A percentile compares a stretch with the other conserved stretches of the same genome.
These are phyloP conservation scores for Martiniozyma abietophila DNA, from an alignment of 805 yeast genomes.

Conservation along the genomic window DNA sequence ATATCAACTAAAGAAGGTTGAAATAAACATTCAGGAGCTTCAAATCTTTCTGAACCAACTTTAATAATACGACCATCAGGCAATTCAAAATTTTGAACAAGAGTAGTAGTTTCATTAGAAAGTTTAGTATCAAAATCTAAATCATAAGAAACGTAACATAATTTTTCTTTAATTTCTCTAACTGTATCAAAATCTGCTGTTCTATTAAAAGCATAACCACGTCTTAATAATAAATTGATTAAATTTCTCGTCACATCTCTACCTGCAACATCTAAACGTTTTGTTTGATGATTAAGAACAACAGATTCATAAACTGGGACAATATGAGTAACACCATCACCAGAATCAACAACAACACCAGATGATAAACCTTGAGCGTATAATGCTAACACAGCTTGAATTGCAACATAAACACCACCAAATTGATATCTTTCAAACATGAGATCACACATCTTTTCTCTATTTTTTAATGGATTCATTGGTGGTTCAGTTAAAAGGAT, in stretches of 20 bases:
- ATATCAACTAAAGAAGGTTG: constrained; percentile 93
- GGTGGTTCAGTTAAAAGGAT: constrained; percentile 95
- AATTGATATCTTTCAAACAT: constrained; percentile 88
- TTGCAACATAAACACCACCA: constrained; percentile 91
- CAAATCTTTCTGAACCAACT: constrained; percentile 92
- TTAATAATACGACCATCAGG: constrained; percentile 95
- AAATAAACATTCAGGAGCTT: constrained; percentile 94
- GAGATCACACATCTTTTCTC: constrained; percentile 85
- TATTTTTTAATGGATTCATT: constrained; percentile 85
- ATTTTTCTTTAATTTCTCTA: constrained; percentile 92
- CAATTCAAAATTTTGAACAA: constrained; percentile 84
- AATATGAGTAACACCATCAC: constrained; percentile 97
- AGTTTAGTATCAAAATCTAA: constrained; percentile 79
- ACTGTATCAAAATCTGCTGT: constrained; percentile 99
- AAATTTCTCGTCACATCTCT: constrained; percentile 96
- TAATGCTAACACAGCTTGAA: constrained; percentile 95
- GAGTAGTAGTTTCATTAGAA: constrained; percentile 89
- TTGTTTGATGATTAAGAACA: constrained; percentile 88
- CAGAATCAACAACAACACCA: constrained; percentile 97
- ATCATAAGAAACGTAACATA: constrained; percentile 93
- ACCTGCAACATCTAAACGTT: constrained; percentile 94
- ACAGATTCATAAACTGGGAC: constrained; percentile 97
- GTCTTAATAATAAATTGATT: constrained; percentile 81
- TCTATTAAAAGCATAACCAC: constrained; percentile 97
- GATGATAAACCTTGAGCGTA: constrained; percentile 95